Percentiles rank a stretch among this genome's conserved stretches.
Conservation (phyloP, 2,329 filamentous ascomycete species). For the Penicillium sp. region DNA sequence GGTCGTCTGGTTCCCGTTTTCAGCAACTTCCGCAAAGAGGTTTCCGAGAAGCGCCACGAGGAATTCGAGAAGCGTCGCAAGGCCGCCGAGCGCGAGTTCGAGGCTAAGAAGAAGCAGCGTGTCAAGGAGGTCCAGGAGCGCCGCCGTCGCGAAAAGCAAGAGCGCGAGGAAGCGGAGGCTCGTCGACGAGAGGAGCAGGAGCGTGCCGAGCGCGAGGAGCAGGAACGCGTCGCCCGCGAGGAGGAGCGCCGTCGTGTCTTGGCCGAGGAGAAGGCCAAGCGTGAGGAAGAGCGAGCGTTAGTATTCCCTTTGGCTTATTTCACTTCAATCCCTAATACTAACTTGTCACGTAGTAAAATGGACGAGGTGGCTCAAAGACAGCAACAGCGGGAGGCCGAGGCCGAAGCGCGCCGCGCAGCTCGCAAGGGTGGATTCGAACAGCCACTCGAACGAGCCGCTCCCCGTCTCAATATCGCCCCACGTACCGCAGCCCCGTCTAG, state of each 20-base stretch:
- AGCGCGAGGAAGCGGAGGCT: slow-evolving; percentile 75
- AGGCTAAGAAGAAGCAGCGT: slow-evolving; percentile 79
- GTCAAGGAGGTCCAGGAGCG: slow-evolving; percentile 81
- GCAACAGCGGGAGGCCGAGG: slow-evolving; percentile 77
- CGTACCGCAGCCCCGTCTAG: slow-evolving; percentile 37
- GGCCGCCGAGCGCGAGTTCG: slow-evolving; percentile 82
- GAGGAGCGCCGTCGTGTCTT: slow-evolving; percentile 69
- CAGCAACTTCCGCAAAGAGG: slow-evolving; percentile 69
- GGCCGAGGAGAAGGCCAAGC: slow-evolving; percentile 58
- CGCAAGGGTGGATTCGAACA: slow-evolving; percentile 49
- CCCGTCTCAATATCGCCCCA: slow-evolving; percentile 48
- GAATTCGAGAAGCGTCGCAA: slow-evolving; percentile 93
- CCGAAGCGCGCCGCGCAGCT: slow-evolving; percentile 62
- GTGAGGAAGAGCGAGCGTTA: slow-evolving; percentile 53
- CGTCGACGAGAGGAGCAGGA: slow-evolving; percentile 76
- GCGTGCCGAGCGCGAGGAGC: slow-evolving; percentile 67
- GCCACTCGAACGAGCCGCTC: slow-evolving; percentile 44
- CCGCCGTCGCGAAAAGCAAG: slow-evolving; percentile 70
- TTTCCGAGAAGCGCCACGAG: slow-evolving; percentile 79
- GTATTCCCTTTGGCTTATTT: slow-evolving; percentile 22
- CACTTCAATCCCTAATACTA: slow-evolving; percentile 21
- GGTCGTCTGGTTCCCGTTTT: slow-evolving; percentile 75
- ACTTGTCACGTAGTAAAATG: slow-evolving; percentile 44
- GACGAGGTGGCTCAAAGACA: slow-evolving; percentile 59
- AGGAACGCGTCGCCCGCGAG: slow-evolving; percentile 69